Conservation (phyloP, 1,284 basidiomycete genomes). For the Sporisorium reilianum region DNA sequence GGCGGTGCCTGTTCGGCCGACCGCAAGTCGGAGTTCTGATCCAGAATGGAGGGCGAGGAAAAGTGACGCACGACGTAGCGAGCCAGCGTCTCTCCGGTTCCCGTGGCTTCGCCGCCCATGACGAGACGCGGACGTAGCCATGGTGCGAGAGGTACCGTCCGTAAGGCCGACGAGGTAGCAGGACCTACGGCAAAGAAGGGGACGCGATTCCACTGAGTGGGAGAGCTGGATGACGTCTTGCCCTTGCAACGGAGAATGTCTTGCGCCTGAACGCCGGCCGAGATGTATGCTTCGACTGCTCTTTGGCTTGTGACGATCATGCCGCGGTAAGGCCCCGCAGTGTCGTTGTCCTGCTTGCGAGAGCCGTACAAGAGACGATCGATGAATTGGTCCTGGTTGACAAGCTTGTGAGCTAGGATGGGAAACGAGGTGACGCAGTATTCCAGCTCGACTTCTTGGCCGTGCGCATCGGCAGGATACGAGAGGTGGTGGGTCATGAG, state of each 20-base stretch:
- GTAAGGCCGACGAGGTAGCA: conserved; percentile 55
- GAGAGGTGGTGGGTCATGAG: conserved; percentile 66
- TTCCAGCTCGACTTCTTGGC: conserved; percentile 51
- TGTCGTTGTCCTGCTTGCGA: background rate
- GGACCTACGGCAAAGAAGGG: conserved; percentile 68
- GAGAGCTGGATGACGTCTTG: conserved; percentile 33
- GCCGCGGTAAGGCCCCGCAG: conserved; percentile 42
- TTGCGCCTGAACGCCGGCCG: conserved; percentile 48
- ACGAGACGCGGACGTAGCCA: conserved; percentile 53
- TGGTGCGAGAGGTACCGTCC: conserved; percentile 38
- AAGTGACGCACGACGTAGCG: conserved; percentile 56
- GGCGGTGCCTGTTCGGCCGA: conserved; percentile 21
- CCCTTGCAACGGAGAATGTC: conserved; percentile 22
- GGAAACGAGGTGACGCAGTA: conserved; percentile 62
- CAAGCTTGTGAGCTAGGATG: conserved; percentile 52
- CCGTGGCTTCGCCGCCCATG: conserved; percentile 60
- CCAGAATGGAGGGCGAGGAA: conserved; percentile 28
- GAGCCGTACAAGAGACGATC: conserved; percentile 44
- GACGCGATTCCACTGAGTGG: conserved; percentile 53
- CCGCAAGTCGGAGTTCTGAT: conserved; percentile 17
- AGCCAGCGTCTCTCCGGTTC: conserved; percentile 60
- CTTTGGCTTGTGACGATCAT: conserved; percentile 64
- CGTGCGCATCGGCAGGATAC: conserved; percentile 28
- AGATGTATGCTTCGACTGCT: conserved; percentile 63
- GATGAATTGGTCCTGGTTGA: conserved; percentile 49